A percentile compares a stretch with the other conserved stretches of the same genome.
These are phyloP conservation scores for Craspedostauros australis DNA, from an alignment of 108 stramenopile genomes.

Conservation along the genomic window DNA sequence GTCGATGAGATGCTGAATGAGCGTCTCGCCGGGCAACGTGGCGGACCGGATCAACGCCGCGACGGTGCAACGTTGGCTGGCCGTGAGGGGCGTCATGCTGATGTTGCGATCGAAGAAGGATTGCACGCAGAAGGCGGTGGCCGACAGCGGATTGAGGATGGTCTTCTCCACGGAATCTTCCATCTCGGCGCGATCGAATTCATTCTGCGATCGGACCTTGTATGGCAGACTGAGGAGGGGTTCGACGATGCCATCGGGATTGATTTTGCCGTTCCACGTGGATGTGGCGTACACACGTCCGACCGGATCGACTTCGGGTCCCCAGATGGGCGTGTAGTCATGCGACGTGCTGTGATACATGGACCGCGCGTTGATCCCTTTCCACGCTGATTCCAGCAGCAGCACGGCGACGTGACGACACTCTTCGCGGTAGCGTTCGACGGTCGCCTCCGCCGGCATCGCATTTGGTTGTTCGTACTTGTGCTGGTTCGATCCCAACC, in stretches of 20 bases:
- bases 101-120: conserved; percentile 51
- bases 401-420: conserved; percentile 38
- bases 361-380: conserved; percentile 2
- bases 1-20: conserved; percentile 63
- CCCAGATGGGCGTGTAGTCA: conserved; percentile 48
- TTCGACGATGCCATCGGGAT: neutral
- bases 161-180: conserved; percentile 59
- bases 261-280: conserved; percentile 47
- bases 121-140: conserved; percentile 52
- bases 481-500: too few species aligned
- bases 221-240: conserved; percentile 61
- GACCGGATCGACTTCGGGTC: conserved; percentile 66
- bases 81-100: conserved; percentile 55
- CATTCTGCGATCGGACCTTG: conserved; percentile 53
- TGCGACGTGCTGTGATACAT: neutral
- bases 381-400: conserved; percentile 47
- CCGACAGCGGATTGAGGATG: conserved; percentile 53
- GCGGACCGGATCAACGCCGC: conserved; percentile 71
- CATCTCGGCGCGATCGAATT: conserved; percentile 64
- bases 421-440: conserved; percentile 37
- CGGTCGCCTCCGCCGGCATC: too few species aligned
- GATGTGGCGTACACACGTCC: conserved; percentile 43
- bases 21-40: conserved; percentile 50
- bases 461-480: too few species aligned
- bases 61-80: conserved; percentile 61